A percentile compares a stretch with the other conserved stretches of the same genome.
Conservation (phyloP, 495 filamentous ascomycete genomes). For the Viridothelium virens region DNA sequence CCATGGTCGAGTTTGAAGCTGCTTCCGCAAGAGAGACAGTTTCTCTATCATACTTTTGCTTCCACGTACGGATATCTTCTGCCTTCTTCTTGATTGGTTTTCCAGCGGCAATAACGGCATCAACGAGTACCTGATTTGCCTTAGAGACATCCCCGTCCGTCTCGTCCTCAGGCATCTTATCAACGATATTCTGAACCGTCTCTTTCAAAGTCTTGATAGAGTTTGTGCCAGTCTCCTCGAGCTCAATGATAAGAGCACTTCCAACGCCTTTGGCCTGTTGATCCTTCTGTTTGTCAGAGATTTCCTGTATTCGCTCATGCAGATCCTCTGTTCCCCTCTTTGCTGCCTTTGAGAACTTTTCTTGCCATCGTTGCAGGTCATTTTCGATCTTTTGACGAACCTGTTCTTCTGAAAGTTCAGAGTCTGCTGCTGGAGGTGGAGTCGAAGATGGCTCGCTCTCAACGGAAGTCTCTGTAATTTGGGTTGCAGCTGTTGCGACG, state of each 20-base stretch:
- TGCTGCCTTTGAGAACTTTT: constrained; percentile 73
- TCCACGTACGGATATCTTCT: constrained; percentile 73
- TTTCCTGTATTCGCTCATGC: constrained; percentile 61
- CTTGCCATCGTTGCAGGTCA: constrained; percentile 76
- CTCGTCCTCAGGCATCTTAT: constrained; percentile 46
- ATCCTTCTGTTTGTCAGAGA: constrained; percentile 63
- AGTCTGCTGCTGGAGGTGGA: constrained; percentile 24
- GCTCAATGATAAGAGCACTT: constrained; percentile 54
- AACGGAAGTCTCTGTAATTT: constrained; percentile 14
- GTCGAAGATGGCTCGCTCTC: constrained; percentile 14
- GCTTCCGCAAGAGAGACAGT: constrained; percentile 59
- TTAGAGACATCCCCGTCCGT: constrained; percentile 47
- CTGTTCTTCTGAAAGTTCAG: constrained; percentile 42
- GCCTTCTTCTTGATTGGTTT: constrained; percentile 70
- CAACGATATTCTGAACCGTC: constrained; percentile 56
- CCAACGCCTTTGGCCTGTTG: constrained; percentile 59
- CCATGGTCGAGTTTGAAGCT: constrained; percentile 72
- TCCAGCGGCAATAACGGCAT: constrained; percentile 64
- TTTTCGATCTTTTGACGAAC: constrained; percentile 60
- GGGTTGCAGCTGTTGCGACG: constrained; percentile 18
- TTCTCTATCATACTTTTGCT: constrained; percentile 61
- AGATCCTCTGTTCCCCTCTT: constrained; percentile 72
- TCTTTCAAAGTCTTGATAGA: constrained; percentile 60
- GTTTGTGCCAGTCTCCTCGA: constrained; percentile 56
- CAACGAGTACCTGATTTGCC: constrained; percentile 54